phyloP scores from a whole-genome alignment of 495 filamentous ascomycete species.

The Neurospora pannonica region DNA sequence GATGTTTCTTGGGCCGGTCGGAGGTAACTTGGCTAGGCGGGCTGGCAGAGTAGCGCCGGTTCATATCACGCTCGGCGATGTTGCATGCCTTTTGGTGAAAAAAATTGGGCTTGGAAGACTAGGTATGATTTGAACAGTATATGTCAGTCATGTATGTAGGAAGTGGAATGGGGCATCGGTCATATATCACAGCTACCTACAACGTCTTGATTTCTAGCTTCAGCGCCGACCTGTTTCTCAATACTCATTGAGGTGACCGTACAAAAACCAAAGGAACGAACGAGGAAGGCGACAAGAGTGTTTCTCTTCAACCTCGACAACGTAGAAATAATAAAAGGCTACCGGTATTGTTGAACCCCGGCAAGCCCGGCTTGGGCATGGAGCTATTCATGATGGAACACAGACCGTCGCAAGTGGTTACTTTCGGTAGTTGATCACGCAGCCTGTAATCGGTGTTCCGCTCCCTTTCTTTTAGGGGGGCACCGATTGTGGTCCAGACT shows the following conservation, averaged over 20 bases:
- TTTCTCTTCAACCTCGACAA: neutral
- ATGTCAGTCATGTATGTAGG: neutral
- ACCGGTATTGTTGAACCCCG: neutral
- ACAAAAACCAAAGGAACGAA: neutral
- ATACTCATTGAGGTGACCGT: neutral
- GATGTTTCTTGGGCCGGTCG: neutral
- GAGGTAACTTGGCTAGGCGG: neutral
- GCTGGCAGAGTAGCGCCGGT: neutral
- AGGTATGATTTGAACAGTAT: neutral
- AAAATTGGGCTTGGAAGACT: neutral
- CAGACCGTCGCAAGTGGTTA: constrained; percentile 18
- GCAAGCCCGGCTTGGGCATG: neutral
- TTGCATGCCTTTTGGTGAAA: neutral
- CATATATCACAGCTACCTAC: neutral
- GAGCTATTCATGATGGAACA: constrained; percentile 16
- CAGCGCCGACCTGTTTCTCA: neutral
- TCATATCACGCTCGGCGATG: neutral
- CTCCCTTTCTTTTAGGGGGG: neutral
- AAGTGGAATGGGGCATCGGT: neutral
- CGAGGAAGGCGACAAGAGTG: neutral
- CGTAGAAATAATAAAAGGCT: too few relatives aligned
- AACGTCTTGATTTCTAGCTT: neutral
- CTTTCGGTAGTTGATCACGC: constrained; percentile 19
- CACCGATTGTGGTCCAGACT: neutral
- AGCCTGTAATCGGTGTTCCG: neutral